Conservation (phyloP, 1,284 basidiomycete species). For the Wallemia mellicola region DNA sequence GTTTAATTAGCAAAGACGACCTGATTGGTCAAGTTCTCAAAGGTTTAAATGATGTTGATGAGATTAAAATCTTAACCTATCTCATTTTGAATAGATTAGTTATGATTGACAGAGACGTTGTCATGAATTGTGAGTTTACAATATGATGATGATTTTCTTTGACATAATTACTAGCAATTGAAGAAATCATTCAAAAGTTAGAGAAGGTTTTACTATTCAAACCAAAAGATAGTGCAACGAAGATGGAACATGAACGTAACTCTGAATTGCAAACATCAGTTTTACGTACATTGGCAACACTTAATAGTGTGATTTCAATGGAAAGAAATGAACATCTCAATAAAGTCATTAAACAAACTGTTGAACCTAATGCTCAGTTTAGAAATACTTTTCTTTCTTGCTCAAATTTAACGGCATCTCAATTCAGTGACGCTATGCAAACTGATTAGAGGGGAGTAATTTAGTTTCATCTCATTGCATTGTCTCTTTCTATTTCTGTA, state of each 20-base stretch:
- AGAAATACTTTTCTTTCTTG: background rate
- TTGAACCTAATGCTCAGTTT: background rate
- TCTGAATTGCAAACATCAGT: slow-evolving; percentile 70
- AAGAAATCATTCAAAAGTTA: slow-evolving; percentile 52
- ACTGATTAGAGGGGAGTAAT: background rate
- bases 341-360: background rate
- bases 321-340: background rate
- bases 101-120: slow-evolving; percentile 27
- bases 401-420: background rate
- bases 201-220: slow-evolving; percentile 36
- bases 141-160: background rate
- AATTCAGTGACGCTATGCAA: background rate
- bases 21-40: slow-evolving; percentile 54
- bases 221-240: slow-evolving; percentile 53
- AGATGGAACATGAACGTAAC: slow-evolving; percentile 13
- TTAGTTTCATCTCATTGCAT: too few species aligned
- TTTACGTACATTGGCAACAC: slow-evolving; percentile 51
- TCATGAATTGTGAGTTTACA: background rate
- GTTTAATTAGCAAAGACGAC: slow-evolving; percentile 51
- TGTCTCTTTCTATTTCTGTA: background rate
- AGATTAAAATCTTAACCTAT: slow-evolving; percentile 86
- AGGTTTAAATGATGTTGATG: slow-evolving; percentile 69
- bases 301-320: slow-evolving; percentile 20
- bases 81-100: slow-evolving; percentile 79
- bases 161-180: slow-evolving; percentile 29